A percentile compares a stretch with the other conserved stretches of the same genome.
Evolutionary conservation across 225 moss, liverwort and hornwort genomes (phyloP).

Genomic region (Neckera pumila): DNA sequence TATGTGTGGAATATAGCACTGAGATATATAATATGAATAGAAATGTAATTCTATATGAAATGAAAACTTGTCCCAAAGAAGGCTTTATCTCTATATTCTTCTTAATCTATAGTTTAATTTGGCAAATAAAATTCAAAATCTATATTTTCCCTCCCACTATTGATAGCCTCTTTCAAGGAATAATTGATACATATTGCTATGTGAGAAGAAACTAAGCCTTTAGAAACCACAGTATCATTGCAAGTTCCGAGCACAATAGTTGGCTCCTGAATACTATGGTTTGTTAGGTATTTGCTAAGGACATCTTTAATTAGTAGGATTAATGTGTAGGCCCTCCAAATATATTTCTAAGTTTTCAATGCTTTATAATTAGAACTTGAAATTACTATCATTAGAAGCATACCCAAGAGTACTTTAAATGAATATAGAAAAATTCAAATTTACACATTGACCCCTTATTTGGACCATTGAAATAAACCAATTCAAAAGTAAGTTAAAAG

Average conservation of each 20-base stretch:
- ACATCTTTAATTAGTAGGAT: not conserved
- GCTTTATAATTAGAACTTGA: not conserved
- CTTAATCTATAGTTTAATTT: not conserved
- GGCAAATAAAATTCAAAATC: too few relatives aligned
- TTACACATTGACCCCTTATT: not conserved
- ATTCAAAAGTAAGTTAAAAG: not conserved
- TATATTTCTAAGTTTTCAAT: not conserved
- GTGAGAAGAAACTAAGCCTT: not conserved
- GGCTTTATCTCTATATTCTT: not conserved
- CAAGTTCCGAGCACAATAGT: not conserved
- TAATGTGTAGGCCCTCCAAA: fast-evolving
- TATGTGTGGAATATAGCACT: too few relatives aligned
- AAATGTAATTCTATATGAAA: not conserved
- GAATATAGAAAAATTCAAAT: not conserved
- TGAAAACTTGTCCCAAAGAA: not conserved
- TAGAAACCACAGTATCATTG: not conserved
- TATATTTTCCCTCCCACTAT: fast-evolving
- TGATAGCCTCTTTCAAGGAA: not conserved
- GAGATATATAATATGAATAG: not conserved
- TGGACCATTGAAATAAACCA: fast-evolving
- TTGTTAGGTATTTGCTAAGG: fast-evolving
- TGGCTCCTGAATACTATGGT: fast-evolving
- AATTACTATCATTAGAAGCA: not conserved
- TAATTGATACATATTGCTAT: not conserved
- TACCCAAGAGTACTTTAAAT: not conserved